Base-by-base conservation (phyloP, 2,329 filamentous ascomycete genomes). In the Colletotrichum neosansevieriae region DNA sequence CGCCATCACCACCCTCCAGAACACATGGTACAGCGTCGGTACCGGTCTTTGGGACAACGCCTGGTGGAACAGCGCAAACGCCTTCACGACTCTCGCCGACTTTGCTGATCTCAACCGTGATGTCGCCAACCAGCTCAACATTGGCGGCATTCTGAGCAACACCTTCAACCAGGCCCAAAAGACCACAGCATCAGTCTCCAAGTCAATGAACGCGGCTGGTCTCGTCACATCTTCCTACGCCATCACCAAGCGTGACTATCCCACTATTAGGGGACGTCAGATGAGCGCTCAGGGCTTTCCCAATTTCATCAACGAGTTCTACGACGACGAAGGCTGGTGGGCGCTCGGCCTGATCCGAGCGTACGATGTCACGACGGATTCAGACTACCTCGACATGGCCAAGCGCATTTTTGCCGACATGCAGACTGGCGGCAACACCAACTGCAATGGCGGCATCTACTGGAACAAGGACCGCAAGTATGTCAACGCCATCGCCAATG, bases 41-140 rank as follows among this genome's bases (percentile, higher is more conserved):
- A 88, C 83, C 1, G 91, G 91, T 3, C 80, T 92, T 12, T 93
- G 89, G 89, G 79, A 87, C 62, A 85, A 85, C 0, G 84, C 85
- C 7, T 94, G 91, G 91, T 94, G 91, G 91, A 92, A 93, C 74
- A 85, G 86, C 60, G 91, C 87, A 50, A 93, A 92, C 74, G 84
- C 84, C 65, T 79, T 93, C 67, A 91, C 89, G 0, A 84, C 84
- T 3, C 77, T 93, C 17, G 86, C 84, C 58, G 88, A 92, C 74
- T 86, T 85, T 74, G 78, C 81, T 4, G 62, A 69, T 11, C 69
- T 82, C 9, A 76, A 79, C 47, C 72, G 75, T 1, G 67, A 72
- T 7, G 74, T 76, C 32, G 79, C 79, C 40, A 78, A 79, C 58
- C 56, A 74, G 50, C 73, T 84, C 57, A 79, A 80, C 67, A 73